phyloP scores from a whole-genome alignment of 2,329 filamentous ascomycete genomes.

The Ophiocordyceps camponoti-leonardi region DNA sequence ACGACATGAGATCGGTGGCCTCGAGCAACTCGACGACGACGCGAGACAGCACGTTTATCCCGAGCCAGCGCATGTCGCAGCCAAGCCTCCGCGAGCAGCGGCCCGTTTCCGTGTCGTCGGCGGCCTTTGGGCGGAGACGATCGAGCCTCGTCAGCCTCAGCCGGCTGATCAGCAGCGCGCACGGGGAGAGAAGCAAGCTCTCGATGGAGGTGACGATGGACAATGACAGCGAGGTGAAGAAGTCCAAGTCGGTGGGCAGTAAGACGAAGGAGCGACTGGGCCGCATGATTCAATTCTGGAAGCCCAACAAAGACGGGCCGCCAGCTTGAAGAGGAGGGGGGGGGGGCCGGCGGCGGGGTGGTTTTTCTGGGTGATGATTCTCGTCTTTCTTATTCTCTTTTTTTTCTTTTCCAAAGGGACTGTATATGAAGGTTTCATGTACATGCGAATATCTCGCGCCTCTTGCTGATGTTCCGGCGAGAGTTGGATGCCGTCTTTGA shows the following conservation, averaged over 20 bases:
- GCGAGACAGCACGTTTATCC: conserved; percentile 39
- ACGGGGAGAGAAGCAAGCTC: conserved; percentile 59
- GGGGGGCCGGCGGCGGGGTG: neutral
- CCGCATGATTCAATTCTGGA: conserved; percentile 68
- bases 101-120: conserved; percentile 43
- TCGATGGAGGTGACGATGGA: conserved; percentile 48
- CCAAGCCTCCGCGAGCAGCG: conserved; percentile 35
- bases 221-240: conserved; percentile 34
- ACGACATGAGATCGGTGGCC: conserved; percentile 54
- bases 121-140: conserved; percentile 50
- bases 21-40: conserved; percentile 67
- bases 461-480: neutral
- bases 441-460: conserved; percentile 11
- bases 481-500: conserved; percentile 3
- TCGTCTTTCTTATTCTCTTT: neutral
- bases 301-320: conserved; percentile 29
- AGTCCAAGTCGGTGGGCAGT: conserved; percentile 37
- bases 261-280: conserved; percentile 49
- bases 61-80: conserved; percentile 28
- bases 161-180: conserved; percentile 56
- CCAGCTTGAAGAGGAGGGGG: conserved; percentile 7
- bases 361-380: neutral
- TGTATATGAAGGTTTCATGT: conserved; percentile 16
- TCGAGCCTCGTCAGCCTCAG: conserved; percentile 64
- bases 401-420: too few relatives aligned